Evolutionary conservation across 2,329 filamentous ascomycete species (phyloP).

Genomic region (Paraphoma chrysanthemicola): DNA sequence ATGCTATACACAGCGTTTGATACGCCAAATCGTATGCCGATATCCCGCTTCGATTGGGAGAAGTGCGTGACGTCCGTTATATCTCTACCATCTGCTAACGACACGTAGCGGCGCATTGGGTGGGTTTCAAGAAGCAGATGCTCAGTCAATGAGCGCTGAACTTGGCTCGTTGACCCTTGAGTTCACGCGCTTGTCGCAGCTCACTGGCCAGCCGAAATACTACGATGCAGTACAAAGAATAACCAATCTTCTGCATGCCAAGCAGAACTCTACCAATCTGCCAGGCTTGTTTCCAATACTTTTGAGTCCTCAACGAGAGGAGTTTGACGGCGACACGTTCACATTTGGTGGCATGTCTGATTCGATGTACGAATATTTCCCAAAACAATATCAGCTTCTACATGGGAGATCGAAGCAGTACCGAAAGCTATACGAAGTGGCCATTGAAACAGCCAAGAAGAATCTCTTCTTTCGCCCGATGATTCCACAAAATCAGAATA

Average conservation of each 20-base stretch:
- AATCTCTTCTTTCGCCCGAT: constrained; percentile 81
- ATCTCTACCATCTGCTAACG: constrained; percentile 19
- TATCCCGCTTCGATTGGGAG: constrained; percentile 49
- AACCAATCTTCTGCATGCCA: constrained; percentile 38
- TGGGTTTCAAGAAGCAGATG: constrained; percentile 37
- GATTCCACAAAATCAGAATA: constrained; percentile 69
- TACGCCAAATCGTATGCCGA: constrained; percentile 51
- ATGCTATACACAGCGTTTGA: constrained; percentile 55
- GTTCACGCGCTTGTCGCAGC: constrained; percentile 49
- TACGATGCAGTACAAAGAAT: constrained; percentile 49
- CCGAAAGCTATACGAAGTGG: constrained; percentile 72
- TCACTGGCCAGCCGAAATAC: constrained; percentile 48
- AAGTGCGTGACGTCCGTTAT: constrained; percentile 25
- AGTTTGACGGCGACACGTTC: constrained; percentile 47
- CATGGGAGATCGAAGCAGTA: constrained; percentile 78
- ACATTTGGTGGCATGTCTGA: constrained; percentile 64
- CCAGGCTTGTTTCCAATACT: constrained; percentile 47
- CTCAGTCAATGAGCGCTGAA: constrained; percentile 44
- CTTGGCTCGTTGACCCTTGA: constrained; percentile 48
- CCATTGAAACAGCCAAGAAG: constrained; percentile 72
- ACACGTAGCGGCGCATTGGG: constrained; percentile 33
- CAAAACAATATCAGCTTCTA: constrained; percentile 74
- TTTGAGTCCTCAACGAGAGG: constrained; percentile 39
- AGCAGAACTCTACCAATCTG: constrained; percentile 45
- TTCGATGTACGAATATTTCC: constrained; percentile 65